Evolutionary conservation across 2,329 filamentous ascomycete genomes (phyloP).

Genomic region (Didymosphaeria variabile): DNA sequence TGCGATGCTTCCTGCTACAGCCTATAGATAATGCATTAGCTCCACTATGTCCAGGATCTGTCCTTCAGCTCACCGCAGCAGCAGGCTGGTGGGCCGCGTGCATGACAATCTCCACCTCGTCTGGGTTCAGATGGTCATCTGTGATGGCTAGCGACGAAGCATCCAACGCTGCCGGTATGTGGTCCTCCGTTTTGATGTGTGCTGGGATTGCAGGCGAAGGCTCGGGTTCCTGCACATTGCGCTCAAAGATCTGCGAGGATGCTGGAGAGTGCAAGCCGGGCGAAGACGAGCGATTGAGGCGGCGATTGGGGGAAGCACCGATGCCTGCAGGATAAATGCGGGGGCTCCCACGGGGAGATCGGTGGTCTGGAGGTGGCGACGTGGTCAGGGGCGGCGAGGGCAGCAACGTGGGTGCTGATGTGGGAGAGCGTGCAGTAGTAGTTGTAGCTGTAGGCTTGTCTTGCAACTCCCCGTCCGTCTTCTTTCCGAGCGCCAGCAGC

Average conservation of each 20-base stretch:
- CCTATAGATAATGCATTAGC: conserved; percentile 29
- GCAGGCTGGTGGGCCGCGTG: conserved; percentile 85
- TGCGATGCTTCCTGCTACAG: conserved; percentile 58
- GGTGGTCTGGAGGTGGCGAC: conserved; percentile 35
- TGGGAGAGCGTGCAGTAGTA: conserved; percentile 27
- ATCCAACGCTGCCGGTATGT: conserved; percentile 90
- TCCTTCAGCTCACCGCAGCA: conserved; percentile 52
- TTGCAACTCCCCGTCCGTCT: conserved; percentile 38
- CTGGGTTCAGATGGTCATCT: conserved; percentile 82
- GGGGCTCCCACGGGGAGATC: conserved; percentile 48
- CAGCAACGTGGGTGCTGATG: conserved; percentile 36
- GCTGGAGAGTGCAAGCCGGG: conserved; percentile 83
- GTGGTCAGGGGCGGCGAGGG: conserved; percentile 44
- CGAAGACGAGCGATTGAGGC: conserved; percentile 70
- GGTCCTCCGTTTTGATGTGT: conserved; percentile 93
- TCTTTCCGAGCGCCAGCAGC: conserved; percentile 48
- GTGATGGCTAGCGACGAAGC: conserved; percentile 93
- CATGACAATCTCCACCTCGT: conserved; percentile 91
- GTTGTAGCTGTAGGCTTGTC: conserved; percentile 20
- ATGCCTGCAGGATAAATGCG: conserved; percentile 44
- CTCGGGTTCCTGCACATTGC: conserved; percentile 85
- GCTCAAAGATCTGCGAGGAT: conserved; percentile 84
- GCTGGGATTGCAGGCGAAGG: conserved; percentile 87
- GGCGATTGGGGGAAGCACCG: conserved; percentile 69
- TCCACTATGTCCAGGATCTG: neutral